Evolutionary conservation across 257 asterid genomes (phyloP).

Genomic region (Primulina eburnea): DNA sequence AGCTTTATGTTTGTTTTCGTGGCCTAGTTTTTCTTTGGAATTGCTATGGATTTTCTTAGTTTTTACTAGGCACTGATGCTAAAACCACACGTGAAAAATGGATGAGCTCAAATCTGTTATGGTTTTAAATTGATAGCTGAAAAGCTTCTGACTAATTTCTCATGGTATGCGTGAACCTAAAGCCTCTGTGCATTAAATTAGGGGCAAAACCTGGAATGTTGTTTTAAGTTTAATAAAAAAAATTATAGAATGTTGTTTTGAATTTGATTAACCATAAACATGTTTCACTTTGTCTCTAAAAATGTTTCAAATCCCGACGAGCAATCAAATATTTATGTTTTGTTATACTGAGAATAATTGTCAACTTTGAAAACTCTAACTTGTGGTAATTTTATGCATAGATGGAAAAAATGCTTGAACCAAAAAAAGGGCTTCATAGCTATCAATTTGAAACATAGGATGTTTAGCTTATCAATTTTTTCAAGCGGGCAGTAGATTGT

Average conservation of each 20-base stretch:
- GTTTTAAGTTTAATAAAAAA: no score
- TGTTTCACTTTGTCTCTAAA: no score
- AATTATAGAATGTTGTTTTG: no score
- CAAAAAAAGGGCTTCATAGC: neutral
- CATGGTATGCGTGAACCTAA: no score
- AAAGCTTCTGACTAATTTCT: no score
- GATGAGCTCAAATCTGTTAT: neutral
- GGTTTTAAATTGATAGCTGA: neutral
- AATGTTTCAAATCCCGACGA: no score
- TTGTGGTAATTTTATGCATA: neutral
- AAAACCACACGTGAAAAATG: neutral
- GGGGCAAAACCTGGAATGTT: no score
- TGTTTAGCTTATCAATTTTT: neutral
- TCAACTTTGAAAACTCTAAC: neutral
- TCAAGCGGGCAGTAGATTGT: neutral
- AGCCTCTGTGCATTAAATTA: no score
- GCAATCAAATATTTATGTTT: no score
- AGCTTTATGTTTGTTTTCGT: neutral
- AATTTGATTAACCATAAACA: no score
- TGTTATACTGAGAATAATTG: neutral
- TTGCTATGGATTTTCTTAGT: neutral
- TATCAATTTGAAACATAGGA: neutral
- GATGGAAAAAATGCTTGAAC: neutral
- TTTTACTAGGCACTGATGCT: neutral
- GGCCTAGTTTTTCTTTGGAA: neutral